Evolutionary conservation across 371 early-diverging fungal species (phyloP), one percentile per base, ranked within the genome.

Genomic region (Cokeromyces recurvatus): DNA sequence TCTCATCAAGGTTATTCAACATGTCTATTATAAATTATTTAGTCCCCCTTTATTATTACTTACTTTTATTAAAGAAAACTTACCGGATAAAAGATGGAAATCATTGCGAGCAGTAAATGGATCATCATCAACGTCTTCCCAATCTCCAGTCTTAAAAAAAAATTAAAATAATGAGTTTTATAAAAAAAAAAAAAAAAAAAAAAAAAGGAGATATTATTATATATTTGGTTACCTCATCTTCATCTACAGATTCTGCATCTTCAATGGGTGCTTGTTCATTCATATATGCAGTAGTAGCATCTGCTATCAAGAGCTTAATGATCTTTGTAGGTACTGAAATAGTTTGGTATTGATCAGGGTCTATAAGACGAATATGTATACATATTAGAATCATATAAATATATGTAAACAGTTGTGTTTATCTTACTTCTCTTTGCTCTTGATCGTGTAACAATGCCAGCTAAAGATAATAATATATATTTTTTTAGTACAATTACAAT

Each of bases 261-360:
- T 69, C 75, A 9, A 63, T 59, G 29, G 71, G 75, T 1, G 55
- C 63, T 38, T 64, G 59, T 1, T 71, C 73, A 16, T 48, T 51
- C 25, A 74, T 66, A 32, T 77, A 51, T 22, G 75, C 69, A 56
- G 74, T 82, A 10, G 83, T 79, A 40, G 86, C 57, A 46, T 95
- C 94, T 14, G 72, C 75, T 10, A 91, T 55, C 8, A 95, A 70
- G 3, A 95, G 71, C 55, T 86, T 89, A 41, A 94, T 59, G 10
- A 91, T 90, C 69, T 92, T 94, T 43, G 78, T 82, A 3, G 85
- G 71, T 34, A 91, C 84, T 4, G 91, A 82, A 24, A 93, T 77
- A 20, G 72, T 63, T 3, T 85, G 85, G 65, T 81, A 93, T 46
- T 88, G 84, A 31, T 91, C 89, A 23, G 90, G 89, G 31, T 77